Evolutionary conservation across 768 basidiomycete species (phyloP), one percentile per base, ranked within the genome.

Genomic region (Trametes maxima): DNA sequence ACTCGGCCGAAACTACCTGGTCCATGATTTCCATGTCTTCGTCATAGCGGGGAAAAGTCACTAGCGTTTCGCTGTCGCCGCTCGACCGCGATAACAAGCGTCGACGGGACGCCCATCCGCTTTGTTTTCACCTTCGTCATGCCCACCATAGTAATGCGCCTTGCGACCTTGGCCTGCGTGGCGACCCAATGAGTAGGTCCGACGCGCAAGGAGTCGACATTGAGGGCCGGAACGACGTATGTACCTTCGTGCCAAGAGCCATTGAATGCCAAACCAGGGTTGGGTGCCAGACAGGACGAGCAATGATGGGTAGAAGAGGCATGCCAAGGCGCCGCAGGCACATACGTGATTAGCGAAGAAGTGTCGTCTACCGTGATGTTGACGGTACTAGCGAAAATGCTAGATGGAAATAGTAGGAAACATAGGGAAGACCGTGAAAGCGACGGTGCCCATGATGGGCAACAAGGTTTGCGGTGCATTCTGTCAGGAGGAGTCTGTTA

Each of bases 231-330:
- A 16, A 68, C 59, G 19, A 68, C 66, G 43, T 70, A 67, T 5
- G 64, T 64, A 12, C 69, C 69, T 19, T 70, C 62, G 51, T 70
- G 69, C 69, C 69, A 70, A 17, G 69, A 68, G 2, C 64, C 65
- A 14, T 65, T 42, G 36, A 58, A 65, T 19, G 67, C 69, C 10
- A 67, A 44, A 2, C 36, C 21, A 1, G 49, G 16, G 48, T 43
- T 49, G 0, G 67, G 69, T 3, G 43, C 43, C 2, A 70, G 60
- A 33, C 69, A 70, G 1, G 54, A 59, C 2, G 54, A 42, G 45
- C 69, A 70, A 5, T 66, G 45, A 5, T 66, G 45, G 8, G 54
- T 51, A 8, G 57, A 54, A 13, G 69, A 70, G n/a, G 67, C 17
- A 19, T 63, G 69, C 69, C 69, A 70, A 46, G 67, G 54, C 5